phyloP scores from a whole-genome alignment of 345 rosid species.

The Cardamine resedifolia region DNA sequence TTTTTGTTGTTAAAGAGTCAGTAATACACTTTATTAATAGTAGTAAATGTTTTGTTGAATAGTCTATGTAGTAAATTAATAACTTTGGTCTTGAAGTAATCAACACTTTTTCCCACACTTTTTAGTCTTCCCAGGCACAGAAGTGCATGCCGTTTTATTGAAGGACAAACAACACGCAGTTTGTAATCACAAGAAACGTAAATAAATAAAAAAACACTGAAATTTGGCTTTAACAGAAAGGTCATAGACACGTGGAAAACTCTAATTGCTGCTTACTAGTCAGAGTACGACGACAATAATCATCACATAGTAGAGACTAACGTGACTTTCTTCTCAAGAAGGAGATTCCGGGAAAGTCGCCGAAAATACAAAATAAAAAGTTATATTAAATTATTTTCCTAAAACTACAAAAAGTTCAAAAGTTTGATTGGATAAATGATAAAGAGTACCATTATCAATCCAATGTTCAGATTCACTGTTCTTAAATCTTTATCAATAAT shows the following conservation, averaged over 20 bases:
- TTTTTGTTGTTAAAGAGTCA: background rate
- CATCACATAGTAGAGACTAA: background rate
- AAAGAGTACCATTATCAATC: background rate
- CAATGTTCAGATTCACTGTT: background rate
- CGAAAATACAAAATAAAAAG: background rate
- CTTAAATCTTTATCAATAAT: background rate
- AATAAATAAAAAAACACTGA: background rate
- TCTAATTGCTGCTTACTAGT: background rate
- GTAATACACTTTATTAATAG: background rate
- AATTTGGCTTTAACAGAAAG: background rate
- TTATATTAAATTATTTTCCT: no score
- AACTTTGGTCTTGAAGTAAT: background rate
- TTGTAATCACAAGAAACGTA: background rate
- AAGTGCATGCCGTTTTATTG: background rate
- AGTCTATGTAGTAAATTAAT: background rate
- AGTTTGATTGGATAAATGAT: conserved; percentile 6
- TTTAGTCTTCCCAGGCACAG: background rate
- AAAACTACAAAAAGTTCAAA: background rate
- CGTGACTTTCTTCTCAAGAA: conserved; percentile 13
- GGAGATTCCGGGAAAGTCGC: background rate
- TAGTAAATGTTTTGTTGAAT: background rate
- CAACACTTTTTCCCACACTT: background rate
- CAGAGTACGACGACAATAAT: background rate
- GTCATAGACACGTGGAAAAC: background rate
- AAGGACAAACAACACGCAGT: conserved; percentile 14